Base-by-base conservation (phyloP, 148 eudicot genomes). In the Beta vulgaris region DNA sequence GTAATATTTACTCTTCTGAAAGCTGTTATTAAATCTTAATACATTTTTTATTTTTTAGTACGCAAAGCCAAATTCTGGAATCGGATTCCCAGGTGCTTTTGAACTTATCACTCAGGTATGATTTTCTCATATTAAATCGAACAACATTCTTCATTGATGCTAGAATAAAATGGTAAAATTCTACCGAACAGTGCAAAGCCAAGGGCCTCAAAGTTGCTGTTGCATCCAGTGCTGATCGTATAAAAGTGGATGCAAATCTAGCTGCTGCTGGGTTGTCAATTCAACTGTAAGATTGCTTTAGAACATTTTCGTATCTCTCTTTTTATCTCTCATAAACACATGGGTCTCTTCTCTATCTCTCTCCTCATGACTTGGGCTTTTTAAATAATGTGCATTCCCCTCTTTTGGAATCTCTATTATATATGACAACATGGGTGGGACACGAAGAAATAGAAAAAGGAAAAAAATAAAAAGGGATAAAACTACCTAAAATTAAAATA, bases 191-290 rank as follows among this genome's bases (percentile, higher is more conserved):
- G 99, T 95, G 99, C 90, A 95, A 92, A 84, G 80, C 71, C 77
- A 89, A 84, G 72, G 97, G 96, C 73, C 93, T 95, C 64, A 95
- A 91, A 89, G 97, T 92, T 84, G 97, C 96, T 78, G 99, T 95
- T 82, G 99, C 99, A 58, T 95, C 99, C 73, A 95, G 99, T 69
- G 99, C 97, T 78, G 99, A 95, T 77, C 96, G 96, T 54, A 80
- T 92, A 84, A 95, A 95, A 84, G 97, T 95, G 77, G 93, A 95
- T 77, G 97, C 99, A 26, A 95, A 95, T 80, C 83, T 95, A 78
- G 90, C 92, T 15, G 97, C 99, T 76, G 92, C 97, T 76, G 97
- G 97, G 82, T 86, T 95, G 73, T 89, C 89, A 49, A 34, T 87
- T 78, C 83, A 94, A 65, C 54, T 92, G 99, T 95, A 82, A 87